These are phyloP conservation scores for Candida sojae DNA, from an alignment of 1,139 yeast species.

Conservation along the genomic window DNA sequence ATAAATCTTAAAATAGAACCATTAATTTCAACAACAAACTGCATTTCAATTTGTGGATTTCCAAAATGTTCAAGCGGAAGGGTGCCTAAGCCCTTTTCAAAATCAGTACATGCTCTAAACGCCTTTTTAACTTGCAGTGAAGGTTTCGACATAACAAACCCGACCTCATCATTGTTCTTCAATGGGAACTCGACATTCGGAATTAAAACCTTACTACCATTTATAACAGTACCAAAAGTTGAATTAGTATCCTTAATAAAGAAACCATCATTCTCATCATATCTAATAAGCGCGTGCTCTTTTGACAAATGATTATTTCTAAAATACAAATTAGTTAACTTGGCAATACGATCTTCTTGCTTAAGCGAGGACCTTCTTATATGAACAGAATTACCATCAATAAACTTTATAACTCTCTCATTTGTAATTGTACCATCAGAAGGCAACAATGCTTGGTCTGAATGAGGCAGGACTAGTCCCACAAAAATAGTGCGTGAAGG, in stretches of 20 bases:
- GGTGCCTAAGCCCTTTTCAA: slow-evolving; percentile 1
- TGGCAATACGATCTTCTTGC: slow-evolving; percentile 26
- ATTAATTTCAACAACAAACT: slow-evolving; percentile 19
- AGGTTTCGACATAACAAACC: slow-evolving; percentile 35
- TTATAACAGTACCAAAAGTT: slow-evolving; percentile 44
- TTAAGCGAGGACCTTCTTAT: slow-evolving; percentile 32
- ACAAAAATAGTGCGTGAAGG: neutral
- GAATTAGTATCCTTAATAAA: slow-evolving; percentile 32
- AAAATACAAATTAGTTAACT: slow-evolving; percentile 29
- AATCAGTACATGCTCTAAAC: slow-evolving; percentile 12
- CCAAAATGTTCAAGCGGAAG: slow-evolving; percentile 27
- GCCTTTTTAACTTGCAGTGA: slow-evolving; percentile 22
- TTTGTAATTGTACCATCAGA: slow-evolving; percentile 6
- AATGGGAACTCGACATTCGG: slow-evolving; percentile 23
- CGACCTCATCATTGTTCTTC: slow-evolving; percentile 26
- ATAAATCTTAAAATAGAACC: slow-evolving; percentile 9
- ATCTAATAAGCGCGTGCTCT: slow-evolving; percentile 19
- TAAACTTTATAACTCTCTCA: slow-evolving; percentile 20
- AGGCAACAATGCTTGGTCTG: neutral
- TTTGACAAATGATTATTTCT: slow-evolving; percentile 37
- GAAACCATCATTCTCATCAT: slow-evolving; percentile 18
- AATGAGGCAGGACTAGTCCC: neutral
- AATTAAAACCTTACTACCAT: slow-evolving; percentile 21
- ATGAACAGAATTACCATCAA: slow-evolving; percentile 17
- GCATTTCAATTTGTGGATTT: slow-evolving; percentile 25